A percentile compares a stretch with the other conserved stretches of the same genome.
Conservation (phyloP, 2,329 filamentous ascomycete genomes). For the Aureobasidium pullulans region DNA sequence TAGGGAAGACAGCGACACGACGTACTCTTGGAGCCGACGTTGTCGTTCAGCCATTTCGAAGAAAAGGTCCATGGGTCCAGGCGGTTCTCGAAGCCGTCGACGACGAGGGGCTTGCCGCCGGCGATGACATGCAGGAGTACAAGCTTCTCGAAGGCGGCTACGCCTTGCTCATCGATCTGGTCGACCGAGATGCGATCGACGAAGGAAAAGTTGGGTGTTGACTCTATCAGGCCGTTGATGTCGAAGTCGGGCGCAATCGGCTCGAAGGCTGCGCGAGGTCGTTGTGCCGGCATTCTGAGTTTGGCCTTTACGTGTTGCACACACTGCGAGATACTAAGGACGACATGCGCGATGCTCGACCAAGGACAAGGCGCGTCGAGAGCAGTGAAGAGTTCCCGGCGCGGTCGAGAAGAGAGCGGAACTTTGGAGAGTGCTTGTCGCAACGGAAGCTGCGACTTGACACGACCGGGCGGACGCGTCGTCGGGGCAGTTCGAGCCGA, state of each 20-base stretch:
- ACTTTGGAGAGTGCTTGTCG: neutral
- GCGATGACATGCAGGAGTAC: conserved; percentile 76
- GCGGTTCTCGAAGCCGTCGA: conserved; percentile 76
- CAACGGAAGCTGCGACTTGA: conserved; percentile 8
- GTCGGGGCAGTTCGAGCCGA: neutral
- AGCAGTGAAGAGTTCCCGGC: neutral
- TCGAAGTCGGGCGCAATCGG: conserved; percentile 83
- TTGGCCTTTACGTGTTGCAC: neutral
- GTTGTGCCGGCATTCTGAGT: conserved; percentile 62
- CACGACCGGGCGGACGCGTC: neutral
- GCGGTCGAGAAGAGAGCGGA: neutral
- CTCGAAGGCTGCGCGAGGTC: conserved; percentile 84
- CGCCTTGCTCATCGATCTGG: conserved; percentile 68
- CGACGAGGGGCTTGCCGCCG: conserved; percentile 79
- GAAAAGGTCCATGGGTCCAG: conserved; percentile 75
- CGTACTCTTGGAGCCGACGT: conserved; percentile 69
- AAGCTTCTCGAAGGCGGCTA: conserved; percentile 77
- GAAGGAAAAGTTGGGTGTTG: conserved; percentile 78
- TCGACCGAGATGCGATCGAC: conserved; percentile 71
- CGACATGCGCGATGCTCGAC: neutral
- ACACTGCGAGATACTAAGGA: neutral
- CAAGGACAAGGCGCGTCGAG: neutral
- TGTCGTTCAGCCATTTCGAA: conserved; percentile 68
- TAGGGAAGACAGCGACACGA: neutral
- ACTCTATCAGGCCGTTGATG: conserved; percentile 65